Evolutionary conservation across 108 stramenopile genomes (phyloP).

Genomic region (Fistulifera pelliculosa): DNA sequence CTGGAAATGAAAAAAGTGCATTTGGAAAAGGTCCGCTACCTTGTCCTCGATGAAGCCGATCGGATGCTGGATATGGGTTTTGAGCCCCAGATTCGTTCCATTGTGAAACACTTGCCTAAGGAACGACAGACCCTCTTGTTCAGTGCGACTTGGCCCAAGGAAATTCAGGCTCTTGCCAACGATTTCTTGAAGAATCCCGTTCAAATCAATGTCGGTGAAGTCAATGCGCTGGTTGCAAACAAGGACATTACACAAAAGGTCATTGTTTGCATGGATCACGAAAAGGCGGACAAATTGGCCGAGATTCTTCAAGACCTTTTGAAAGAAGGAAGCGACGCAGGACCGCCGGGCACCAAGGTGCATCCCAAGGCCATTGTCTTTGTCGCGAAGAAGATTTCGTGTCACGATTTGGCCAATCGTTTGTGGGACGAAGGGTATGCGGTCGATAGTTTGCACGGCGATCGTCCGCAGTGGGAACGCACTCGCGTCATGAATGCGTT

Average conservation of each 20-base stretch:
- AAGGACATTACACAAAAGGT: constrained; percentile 92
- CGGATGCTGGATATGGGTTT: constrained; percentile 97
- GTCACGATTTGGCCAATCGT: constrained; percentile 78
- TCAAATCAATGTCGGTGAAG: constrained; percentile 93
- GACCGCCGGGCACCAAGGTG: constrained; percentile 49
- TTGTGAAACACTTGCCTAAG: constrained; percentile 77
- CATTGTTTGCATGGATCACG: constrained; percentile 75
- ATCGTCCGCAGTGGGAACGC: constrained; percentile 93
- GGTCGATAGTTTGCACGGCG: constrained; percentile 95
- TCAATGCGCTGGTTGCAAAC: constrained; percentile 84
- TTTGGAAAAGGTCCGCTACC: constrained; percentile 69
- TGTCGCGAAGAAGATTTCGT: constrained; percentile 81
- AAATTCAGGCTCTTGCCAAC: constrained; percentile 92
- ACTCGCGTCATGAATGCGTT: constrained; percentile 92
- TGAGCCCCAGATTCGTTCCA: constrained; percentile 98
- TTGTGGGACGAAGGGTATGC: constrained; percentile 89
- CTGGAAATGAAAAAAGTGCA: constrained; percentile 85
- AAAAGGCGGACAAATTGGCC: constrained; percentile 88
- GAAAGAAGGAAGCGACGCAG: not conserved
- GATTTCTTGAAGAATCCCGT: constrained; percentile 95
- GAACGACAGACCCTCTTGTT: constrained; percentile 93
- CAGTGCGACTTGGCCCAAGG: constrained; percentile 97
- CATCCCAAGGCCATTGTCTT: constrained; percentile 86
- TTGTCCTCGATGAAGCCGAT: constrained; percentile 95
- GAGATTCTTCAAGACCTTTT: constrained; percentile 62